Conservation (phyloP, 495 filamentous ascomycete genomes). For the Penicillium canariense region DNA sequence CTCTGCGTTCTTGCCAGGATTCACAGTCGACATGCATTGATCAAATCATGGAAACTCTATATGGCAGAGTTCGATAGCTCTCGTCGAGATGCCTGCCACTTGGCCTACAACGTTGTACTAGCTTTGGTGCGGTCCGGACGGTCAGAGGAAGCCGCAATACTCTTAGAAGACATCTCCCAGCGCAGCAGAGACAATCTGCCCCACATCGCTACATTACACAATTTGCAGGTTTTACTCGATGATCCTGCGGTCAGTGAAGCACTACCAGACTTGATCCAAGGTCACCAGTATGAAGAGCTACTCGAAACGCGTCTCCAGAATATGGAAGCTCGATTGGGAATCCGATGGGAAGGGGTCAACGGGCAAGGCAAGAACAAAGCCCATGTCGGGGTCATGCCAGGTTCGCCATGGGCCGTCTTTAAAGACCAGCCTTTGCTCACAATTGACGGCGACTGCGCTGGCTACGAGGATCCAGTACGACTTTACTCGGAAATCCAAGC, state of each 20-base stretch:
- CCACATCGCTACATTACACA: slow-evolving; percentile 18
- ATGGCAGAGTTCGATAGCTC: slow-evolving; percentile 5
- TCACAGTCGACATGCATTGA: slow-evolving; percentile 9
- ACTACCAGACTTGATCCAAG: slow-evolving; percentile 23
- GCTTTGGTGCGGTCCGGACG: slow-evolving; percentile 17
- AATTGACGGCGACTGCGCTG: slow-evolving; percentile 27
- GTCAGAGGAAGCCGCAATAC: slow-evolving; percentile 19
- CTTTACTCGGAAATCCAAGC: slow-evolving; percentile 29
- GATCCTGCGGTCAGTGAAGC: slow-evolving; percentile 16
- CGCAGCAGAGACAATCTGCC: slow-evolving; percentile 24
- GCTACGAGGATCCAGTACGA: slow-evolving; percentile 27
- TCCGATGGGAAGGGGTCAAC: slow-evolving; percentile 23
- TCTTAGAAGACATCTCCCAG: slow-evolving; percentile 29
- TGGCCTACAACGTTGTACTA: slow-evolving; percentile 27
- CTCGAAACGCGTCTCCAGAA: slow-evolving; percentile 23
- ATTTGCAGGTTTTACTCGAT: slow-evolving; percentile 19
- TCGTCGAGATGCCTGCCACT: slow-evolving; percentile 5
- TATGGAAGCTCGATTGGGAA: slow-evolving; percentile 33
- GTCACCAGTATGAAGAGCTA: slow-evolving; percentile 21
- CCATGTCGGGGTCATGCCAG: slow-evolving; percentile 20
- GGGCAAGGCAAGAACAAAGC: slow-evolving; percentile 7
- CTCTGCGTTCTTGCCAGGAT: slow-evolving; percentile 27
- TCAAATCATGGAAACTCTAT: slow-evolving; percentile 23
- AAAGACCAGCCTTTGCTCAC: slow-evolving; percentile 27
- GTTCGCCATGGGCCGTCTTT: slow-evolving; percentile 15